These are phyloP conservation scores for Nitzschia sp. DNA, from an alignment of 108 stramenopile species.

Conservation along the genomic window DNA sequence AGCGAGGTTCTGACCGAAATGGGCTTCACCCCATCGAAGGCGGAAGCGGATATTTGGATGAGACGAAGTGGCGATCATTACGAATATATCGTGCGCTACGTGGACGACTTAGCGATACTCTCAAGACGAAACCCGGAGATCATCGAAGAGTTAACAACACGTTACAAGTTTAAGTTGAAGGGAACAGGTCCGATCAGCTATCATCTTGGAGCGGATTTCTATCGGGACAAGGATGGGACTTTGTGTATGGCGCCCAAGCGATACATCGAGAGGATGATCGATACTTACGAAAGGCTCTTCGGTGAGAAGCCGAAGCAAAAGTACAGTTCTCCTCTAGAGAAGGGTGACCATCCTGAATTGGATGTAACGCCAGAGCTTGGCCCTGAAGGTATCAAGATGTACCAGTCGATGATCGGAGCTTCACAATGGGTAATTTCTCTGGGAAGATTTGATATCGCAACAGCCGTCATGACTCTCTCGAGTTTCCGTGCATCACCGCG, in stretches of 20 bases:
- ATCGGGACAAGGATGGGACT: too few relatives aligned
- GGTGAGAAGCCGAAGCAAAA: slow-evolving; percentile 29
- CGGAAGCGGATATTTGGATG: too few relatives aligned
- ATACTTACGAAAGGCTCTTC: slow-evolving; percentile 30
- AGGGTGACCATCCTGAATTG: slow-evolving; percentile 33
- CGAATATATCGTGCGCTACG: slow-evolving; percentile 34
- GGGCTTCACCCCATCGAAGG: slow-evolving; percentile 29
- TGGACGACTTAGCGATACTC: slow-evolving; percentile 32
- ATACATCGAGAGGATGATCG: slow-evolving; percentile 40
- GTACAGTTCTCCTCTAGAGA: slow-evolving; percentile 12
- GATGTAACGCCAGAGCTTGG: slow-evolving; percentile 24
- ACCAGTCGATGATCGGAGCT: slow-evolving; percentile 31
- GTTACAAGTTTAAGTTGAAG: slow-evolving; percentile 41
- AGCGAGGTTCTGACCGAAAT: slow-evolving; percentile 12
- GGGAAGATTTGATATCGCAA: too few relatives aligned
- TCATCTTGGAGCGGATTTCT: slow-evolving; percentile 43
- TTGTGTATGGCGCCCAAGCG: slow-evolving; percentile 20
- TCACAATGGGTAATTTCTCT: slow-evolving; percentile 34
- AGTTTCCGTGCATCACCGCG: slow-evolving; percentile 24
- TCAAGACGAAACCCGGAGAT: slow-evolving; percentile 6
- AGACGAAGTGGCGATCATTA: slow-evolving; percentile 17
- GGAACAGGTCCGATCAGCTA: slow-evolving; percentile 31
- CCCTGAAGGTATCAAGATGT: slow-evolving; percentile 15
- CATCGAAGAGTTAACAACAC: slow-evolving; percentile 5
- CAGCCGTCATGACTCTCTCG: slow-evolving; percentile 26